Evolutionary conservation across 805 yeast species (phyloP), one percentile per base, ranked within the genome.

Genomic region (Myxozyma melibiosi): DNA sequence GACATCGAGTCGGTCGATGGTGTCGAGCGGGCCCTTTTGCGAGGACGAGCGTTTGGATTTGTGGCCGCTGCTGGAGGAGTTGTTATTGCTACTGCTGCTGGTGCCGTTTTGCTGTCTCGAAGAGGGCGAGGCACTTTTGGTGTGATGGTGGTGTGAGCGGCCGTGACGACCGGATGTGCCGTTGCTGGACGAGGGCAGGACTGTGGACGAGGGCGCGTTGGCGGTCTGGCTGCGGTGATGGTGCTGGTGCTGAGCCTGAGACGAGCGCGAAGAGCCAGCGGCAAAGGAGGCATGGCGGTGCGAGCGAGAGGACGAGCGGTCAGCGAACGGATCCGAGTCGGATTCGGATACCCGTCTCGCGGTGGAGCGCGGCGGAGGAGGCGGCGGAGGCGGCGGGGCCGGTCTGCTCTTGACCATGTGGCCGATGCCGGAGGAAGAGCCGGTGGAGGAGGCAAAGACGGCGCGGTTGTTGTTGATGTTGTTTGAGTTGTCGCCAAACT

Each of bases 1-100:
- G 45, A 92, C 99, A 72, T 94, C 99, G 67, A 94, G 78, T 73
- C 88, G 88, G 75, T 94, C 99, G 66, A 94, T 94, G 3, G 95
- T 89, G 68, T 92, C 99, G 54, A 91, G 84, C 65, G 90, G 88
- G 8, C 45, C 42, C 24, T 22, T 38, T 39, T 53, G 34, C 33
- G 13, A 14, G 16, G 53, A 22, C 41, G 40, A 45, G 25, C 25
- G 14, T n/a, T 25, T 13, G 6, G 48, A 31, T 31, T 20, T 22
- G 47, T 25, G 20, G 51, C 20, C 20, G 47, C 24, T 40, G 45
- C 24, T 31, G 48, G 14, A 14, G 24, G 7, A 14, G 22, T 34
- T 28, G 39, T 40, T 22, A 45, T 20, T 13, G 47, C 24, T 30
- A 45, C 20, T 31, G 47, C 24, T 40, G 45, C 24, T 31, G 48